Evolutionary conservation across 176 grass and related monocot species (phyloP), one percentile per base, ranked within the genome.

Genomic region (Raddia guianensis): DNA sequence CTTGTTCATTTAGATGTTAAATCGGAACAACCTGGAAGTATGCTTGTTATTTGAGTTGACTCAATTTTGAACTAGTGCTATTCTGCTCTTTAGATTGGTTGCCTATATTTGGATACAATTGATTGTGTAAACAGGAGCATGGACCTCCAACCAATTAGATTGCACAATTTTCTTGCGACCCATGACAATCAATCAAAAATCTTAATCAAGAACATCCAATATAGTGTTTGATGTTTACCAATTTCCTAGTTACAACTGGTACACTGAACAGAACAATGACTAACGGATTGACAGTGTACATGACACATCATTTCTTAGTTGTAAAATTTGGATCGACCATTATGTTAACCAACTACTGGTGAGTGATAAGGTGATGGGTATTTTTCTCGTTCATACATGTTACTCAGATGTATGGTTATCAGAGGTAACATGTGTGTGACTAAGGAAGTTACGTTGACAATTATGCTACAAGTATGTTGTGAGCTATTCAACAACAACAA

Each of bases 321-420:
- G 13, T 55, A 70, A 49, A 71, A 35, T 16, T 61, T 34, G 11
- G 62, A 65, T 15, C 37, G 27, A 27, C 34, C 54, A 77, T 77
- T 59, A 61, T 79, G 9, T 63, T 57, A 76, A 48, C 40, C 32
- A 47, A 49, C 9, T 69, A 47, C 11, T 77, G 57, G 9, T 40
- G 54, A 81, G 7, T 82, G 63, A 63, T 82, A 78, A 76, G 9
- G 12, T 7, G n/a, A n/a, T 46, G 63, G 47, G 6, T 60, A 68
- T 88, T 74, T 5, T 68, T 5, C 40, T 68, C 6, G 1, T 74
- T 84, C 61, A 11, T 52, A 19, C 20, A 54, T 34, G 55, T 35
- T 62, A 27, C 57, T 57, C 19, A 48, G 56, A 49, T 53, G 5
- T 58, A 43, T 74, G 46, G 0, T 12, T 75, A 43, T 18, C 4